Evolutionary conservation across 108 stramenopile genomes (phyloP).

Genomic region (Pseudonitzschia pungens): DNA sequence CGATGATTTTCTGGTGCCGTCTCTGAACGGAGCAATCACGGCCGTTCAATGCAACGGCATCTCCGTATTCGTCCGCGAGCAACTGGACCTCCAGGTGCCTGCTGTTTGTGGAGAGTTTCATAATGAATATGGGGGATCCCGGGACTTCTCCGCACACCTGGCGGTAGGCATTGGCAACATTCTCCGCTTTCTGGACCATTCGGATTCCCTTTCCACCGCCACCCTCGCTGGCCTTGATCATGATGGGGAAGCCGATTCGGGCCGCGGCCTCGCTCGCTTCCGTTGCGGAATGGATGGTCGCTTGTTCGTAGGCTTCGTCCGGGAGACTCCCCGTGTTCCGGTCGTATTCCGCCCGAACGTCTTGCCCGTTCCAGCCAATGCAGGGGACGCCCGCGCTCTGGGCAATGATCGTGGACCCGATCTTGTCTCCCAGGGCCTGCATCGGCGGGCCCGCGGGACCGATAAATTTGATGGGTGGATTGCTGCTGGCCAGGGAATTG

Average conservation of each 20-base stretch:
- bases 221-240: conserved; percentile 99
- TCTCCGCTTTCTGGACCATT: conserved; percentile 59
- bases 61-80: conserved; percentile 95
- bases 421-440: conserved; percentile 99
- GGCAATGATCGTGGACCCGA: conserved; percentile 98
- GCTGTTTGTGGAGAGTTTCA: conserved; percentile 86
- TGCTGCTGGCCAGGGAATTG: conserved; percentile 75
- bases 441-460: conserved; percentile 98
- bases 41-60: conserved; percentile 98
- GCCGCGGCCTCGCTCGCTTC: conserved; percentile 77
- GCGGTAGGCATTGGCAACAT: conserved; percentile 89
- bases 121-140: conserved; percentile 98
- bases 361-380: conserved; percentile 96
- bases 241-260: conserved; percentile 96
- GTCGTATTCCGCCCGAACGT: conserved; percentile 82
- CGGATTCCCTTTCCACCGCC: conserved; percentile 99
- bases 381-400: conserved; percentile 97
- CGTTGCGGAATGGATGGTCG: conserved; percentile 76
- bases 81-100: conserved; percentile 99
- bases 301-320: conserved; percentile 82
- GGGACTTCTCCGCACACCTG: conserved; percentile 99
- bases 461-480: conserved; percentile 94
- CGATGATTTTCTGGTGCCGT: conserved; percentile 98
- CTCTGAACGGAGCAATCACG: conserved; percentile 99
- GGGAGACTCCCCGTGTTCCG: conserved; percentile 74